phyloP scores from a whole-genome alignment of 495 filamentous ascomycete genomes.

The Aspergillus ellipticus region DNA sequence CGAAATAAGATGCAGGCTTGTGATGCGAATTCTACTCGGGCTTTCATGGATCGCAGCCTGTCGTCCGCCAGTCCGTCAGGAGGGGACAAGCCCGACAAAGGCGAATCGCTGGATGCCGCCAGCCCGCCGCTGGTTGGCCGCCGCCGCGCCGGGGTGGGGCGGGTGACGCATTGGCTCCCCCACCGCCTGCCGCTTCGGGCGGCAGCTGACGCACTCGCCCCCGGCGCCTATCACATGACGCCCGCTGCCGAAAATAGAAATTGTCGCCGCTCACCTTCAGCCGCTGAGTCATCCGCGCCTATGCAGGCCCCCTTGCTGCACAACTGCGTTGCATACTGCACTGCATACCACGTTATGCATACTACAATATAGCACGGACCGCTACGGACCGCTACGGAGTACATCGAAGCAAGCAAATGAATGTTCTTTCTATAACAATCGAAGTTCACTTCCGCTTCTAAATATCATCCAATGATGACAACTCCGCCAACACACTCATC shows the following conservation, averaged over 20 bases:
- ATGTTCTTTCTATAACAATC: too few relatives aligned
- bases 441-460: too few relatives aligned
- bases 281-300: too few relatives aligned
- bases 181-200: not conserved
- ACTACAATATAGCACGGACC: too few relatives aligned
- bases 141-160: not conserved
- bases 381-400: too few relatives aligned
- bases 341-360: too few relatives aligned
- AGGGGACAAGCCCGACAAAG: not conserved
- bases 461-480: too few relatives aligned
- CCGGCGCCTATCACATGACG: not conserved
- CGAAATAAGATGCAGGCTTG: not conserved
- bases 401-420: too few relatives aligned
- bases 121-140: not conserved
- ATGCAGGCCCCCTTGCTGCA: too few relatives aligned
- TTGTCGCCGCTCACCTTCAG: not conserved
- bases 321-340: too few relatives aligned
- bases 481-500: slow-evolving; percentile 20
- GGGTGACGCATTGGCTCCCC: not conserved
- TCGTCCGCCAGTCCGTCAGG: not conserved
- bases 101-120: not conserved
- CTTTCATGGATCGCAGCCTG: not conserved
- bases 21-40: not conserved
- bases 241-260: not conserved
- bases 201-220: not conserved